These are phyloP conservation scores for Pichia sp. DNA, from an alignment of 1,139 yeast species.

Conservation along the genomic window DNA sequence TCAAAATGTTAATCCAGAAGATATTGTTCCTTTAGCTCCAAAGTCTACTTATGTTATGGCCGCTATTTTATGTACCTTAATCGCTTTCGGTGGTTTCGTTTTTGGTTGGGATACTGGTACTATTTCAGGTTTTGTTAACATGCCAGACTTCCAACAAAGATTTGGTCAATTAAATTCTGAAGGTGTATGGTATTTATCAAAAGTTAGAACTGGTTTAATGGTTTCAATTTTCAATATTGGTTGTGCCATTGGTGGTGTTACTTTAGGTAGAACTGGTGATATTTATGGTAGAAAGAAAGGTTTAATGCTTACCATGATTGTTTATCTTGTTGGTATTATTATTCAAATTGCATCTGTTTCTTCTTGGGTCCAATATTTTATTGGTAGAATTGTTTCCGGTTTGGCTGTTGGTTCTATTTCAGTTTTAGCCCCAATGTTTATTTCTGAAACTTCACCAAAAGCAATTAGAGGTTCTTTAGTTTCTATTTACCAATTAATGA, in stretches of 20 bases:
- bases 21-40: conserved; percentile 13
- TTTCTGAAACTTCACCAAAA: conserved; percentile 62
- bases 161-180: conserved; percentile 38
- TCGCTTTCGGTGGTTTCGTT: conserved; percentile 64
- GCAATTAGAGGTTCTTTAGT: conserved; percentile 66
- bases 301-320: conserved; percentile 46
- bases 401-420: conserved; percentile 61
- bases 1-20: not conserved
- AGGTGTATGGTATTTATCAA: conserved; percentile 39
- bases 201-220: conserved; percentile 55
- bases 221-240: conserved; percentile 67
- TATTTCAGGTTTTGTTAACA: conserved; percentile 69
- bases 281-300: conserved; percentile 57
- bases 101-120: conserved; percentile 80
- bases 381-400: conserved; percentile 64
- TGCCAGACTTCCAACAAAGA: conserved; percentile 52
- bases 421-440: conserved; percentile 58
- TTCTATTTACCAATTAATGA: conserved; percentile 60
- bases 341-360: conserved; percentile 54
- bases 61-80: conserved; percentile 37
- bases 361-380: conserved; percentile 49
- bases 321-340: conserved; percentile 57
- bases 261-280: conserved; percentile 52
- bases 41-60: conserved; percentile 14
- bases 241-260: conserved; percentile 63